Base-by-base conservation (phyloP, 2,329 filamentous ascomycete species). In the Coniochaeta prunicola region DNA sequence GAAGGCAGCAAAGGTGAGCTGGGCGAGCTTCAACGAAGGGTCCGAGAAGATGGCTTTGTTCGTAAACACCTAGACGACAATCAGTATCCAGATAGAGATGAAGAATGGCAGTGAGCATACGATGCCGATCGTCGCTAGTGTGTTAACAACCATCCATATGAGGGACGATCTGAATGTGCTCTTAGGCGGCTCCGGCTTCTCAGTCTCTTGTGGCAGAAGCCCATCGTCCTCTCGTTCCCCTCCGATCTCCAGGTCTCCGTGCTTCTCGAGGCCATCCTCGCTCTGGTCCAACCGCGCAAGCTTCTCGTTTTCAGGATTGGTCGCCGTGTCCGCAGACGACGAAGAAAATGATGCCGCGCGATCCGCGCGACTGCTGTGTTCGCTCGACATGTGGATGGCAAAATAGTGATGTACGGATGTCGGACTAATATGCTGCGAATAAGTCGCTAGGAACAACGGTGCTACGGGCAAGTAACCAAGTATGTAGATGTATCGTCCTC, bases 11-110 rank as follows among this genome's bases (percentile, higher is more conserved):
- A 89, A 89, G 36, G 82, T 81, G 56, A 88, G 79, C 70, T 89
- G 86, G 60, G 78, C 80, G 31, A 84, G 76, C 67, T 83, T 84
- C 66, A 87, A 77, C 15, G 78, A 80, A 17, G 81, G 80, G 61
- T 87, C 81, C 26, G 81, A 81, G 74, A 89, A 89, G 70, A 89
- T 87, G 62, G 80, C 80, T 71, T 89, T 89, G 74, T 89, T 89
- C 45, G 83, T 85, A 68, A 88, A 88, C 66, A 89, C 83, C 84
- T 86, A 58, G 31, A 45, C 38, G 30, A 53, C 56, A 59, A 57
- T 63, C 57, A 66, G 60, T 58, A 33, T 54, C 54, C 48, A n/a
- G 34, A 24, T 59, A 19, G 42, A 55, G 50, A 42, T 17, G 36
- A 57, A 26, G 48, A 28, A 15, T 13, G 45, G 30, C 24, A 13